Evolutionary conservation across 2,329 filamentous ascomycete species (phyloP).

Genomic region (Calonectria pauciramosa): DNA sequence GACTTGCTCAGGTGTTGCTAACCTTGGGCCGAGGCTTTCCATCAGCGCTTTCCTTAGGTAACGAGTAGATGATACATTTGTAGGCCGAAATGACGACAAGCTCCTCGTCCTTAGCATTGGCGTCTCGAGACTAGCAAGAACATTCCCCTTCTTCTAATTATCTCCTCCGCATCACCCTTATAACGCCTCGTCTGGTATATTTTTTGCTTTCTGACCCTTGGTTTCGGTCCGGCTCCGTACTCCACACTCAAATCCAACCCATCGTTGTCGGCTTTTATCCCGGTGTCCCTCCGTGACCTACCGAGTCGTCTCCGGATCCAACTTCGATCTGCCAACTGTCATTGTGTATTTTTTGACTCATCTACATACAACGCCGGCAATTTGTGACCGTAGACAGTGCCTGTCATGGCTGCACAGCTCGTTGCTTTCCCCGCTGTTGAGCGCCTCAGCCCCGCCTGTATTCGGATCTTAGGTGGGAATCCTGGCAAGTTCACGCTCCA

Average conservation of each 20-base stretch:
- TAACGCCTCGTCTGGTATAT: no score
- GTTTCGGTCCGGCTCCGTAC: slow-evolving; percentile 22
- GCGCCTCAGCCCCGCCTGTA: slow-evolving; percentile 81
- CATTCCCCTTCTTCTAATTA: not conserved
- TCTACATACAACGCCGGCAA: not conserved
- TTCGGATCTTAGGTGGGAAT: slow-evolving; percentile 91
- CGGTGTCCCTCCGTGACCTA: not conserved
- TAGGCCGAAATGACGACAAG: slow-evolving; percentile 27
- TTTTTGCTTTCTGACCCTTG: not conserved
- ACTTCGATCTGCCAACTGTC: not conserved
- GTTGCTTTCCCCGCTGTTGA: slow-evolving; percentile 79
- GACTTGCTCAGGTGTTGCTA: not conserved
- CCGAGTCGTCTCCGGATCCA: not conserved
- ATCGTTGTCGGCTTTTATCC: slow-evolving; percentile 5
- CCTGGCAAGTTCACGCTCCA: slow-evolving; percentile 84
- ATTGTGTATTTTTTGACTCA: not conserved
- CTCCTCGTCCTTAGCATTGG: not conserved
- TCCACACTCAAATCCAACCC: not conserved
- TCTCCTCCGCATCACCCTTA: not conserved
- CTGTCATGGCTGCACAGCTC: slow-evolving; percentile 71
- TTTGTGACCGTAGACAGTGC: not conserved
- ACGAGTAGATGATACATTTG: slow-evolving; percentile 2
- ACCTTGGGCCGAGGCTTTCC: slow-evolving; percentile 40
- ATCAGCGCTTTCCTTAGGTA: slow-evolving; percentile 7
- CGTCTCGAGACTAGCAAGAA: not conserved